Evolutionary conservation across 441 rosid genomes (phyloP).

Genomic region (Kokia cookei): DNA sequence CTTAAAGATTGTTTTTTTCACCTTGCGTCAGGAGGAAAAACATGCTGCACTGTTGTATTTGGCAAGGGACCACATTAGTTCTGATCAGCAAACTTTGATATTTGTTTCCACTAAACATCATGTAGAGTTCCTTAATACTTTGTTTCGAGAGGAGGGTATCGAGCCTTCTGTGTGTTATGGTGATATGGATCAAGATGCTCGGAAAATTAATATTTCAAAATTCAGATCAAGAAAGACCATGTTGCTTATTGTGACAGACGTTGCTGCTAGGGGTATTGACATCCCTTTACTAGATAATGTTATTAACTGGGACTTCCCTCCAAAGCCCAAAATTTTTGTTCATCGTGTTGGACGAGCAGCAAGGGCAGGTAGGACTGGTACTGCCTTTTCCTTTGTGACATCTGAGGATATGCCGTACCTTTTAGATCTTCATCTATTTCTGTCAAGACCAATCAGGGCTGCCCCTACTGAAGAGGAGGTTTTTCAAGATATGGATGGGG

Average conservation of each 20-base stretch:
- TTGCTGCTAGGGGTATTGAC: conserved; percentile 97
- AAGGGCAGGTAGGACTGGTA: conserved; percentile 89
- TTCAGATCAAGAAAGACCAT: conserved; percentile 81
- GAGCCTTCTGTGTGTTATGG: conserved; percentile 90
- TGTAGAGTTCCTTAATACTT: conserved; percentile 77
- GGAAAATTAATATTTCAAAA: conserved; percentile 79
- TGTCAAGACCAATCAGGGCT: conserved; percentile 79
- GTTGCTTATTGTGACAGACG: conserved; percentile 89
- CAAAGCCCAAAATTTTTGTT: conserved; percentile 87
- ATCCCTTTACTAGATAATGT: conserved; percentile 97
- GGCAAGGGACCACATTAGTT: conserved; percentile 70
- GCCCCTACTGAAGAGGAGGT: conserved; percentile 96
- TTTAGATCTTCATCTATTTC: conserved; percentile 90
- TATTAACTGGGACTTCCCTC: conserved; percentile 96
- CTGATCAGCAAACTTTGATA: conserved; percentile 74
- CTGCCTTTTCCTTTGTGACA: conserved; percentile 87
- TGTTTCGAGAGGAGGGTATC: conserved; percentile 80
- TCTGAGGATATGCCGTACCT: conserved; percentile 85
- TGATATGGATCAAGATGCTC: conserved; percentile 98
- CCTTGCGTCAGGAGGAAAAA: conserved; percentile 85
- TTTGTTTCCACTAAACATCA: conserved; percentile 97
- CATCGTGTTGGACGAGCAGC: conserved; percentile 97
- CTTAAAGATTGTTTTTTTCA: conserved; percentile 58
- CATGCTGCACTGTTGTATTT: conserved; percentile 75
- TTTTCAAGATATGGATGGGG: conserved; percentile 70